Evolutionary conservation across 2,329 filamentous ascomycete species (phyloP).

Genomic region (Sporothrix brunneoviolacea): DNA sequence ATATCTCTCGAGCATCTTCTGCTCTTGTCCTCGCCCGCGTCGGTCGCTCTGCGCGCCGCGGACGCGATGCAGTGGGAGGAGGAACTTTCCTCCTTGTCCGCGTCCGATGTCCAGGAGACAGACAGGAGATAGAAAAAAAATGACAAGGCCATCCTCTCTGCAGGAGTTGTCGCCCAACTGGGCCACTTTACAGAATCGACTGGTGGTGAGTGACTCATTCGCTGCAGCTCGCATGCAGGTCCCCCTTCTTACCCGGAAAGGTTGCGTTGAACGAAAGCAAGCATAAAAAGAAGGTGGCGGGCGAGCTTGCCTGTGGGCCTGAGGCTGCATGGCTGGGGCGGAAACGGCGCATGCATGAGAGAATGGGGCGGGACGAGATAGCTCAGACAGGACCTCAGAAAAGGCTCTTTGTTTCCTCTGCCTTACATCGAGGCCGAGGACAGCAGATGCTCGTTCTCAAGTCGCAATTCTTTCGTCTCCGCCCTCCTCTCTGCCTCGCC

Average conservation of each 20-base stretch:
- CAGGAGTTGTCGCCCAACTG: conserved; percentile 22
- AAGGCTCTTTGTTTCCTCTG: no score
- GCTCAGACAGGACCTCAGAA: no score
- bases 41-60: conserved; percentile 7
- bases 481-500: no score
- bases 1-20: conserved; percentile 1
- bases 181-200: conserved; percentile 21
- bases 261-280: conserved; percentile 12
- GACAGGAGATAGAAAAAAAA: background rate
- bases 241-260: conserved; percentile 6
- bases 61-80: conserved; percentile 5
- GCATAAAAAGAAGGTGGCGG: conserved; percentile 9
- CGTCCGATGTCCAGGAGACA: conserved; percentile 7
- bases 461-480: no score
- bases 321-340: background rate
- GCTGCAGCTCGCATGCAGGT: conserved; percentile 15
- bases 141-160: background rate
- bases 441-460: no score
- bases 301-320: conserved; percentile 1
- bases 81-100: background rate
- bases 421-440: no score
- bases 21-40: conserved; percentile 9
- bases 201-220: conserved; percentile 28
- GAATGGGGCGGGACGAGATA: no score
- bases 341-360: no score